Conservation (phyloP, 495 filamentous ascomycete genomes). For the Penicillium taxi region DNA sequence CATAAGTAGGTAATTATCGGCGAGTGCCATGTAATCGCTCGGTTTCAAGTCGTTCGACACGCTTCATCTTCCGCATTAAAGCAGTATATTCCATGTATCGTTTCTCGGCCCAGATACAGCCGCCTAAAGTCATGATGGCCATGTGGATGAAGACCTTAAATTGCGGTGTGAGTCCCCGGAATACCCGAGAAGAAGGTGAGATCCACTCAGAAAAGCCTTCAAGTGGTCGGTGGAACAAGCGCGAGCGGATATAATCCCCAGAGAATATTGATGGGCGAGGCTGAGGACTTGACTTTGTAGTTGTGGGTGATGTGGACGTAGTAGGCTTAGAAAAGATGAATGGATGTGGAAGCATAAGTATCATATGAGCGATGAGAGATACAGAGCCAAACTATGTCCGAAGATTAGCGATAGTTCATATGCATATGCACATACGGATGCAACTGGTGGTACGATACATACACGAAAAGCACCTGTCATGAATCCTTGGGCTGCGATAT, state of each 20-base stretch:
- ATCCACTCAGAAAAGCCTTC: slow-evolving; percentile 41
- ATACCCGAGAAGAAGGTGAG: slow-evolving; percentile 55
- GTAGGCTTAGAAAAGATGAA: slow-evolving; percentile 31
- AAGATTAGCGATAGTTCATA: not conserved
- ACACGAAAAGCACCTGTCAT: slow-evolving; percentile 40
- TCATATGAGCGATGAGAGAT: slow-evolving; percentile 43
- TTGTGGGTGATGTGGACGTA: slow-evolving; percentile 13
- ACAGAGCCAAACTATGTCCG: slow-evolving; percentile 36
- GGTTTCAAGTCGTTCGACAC: slow-evolving; percentile 52
- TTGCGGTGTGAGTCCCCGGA: slow-evolving; percentile 74
- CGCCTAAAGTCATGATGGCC: slow-evolving; percentile 77
- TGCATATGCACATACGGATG: not conserved
- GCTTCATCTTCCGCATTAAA: slow-evolving; percentile 47
- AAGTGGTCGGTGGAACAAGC: slow-evolving; percentile 36
- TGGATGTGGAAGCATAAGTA: slow-evolving; percentile 38
- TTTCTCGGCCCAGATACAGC: slow-evolving; percentile 75
- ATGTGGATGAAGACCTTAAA: slow-evolving; percentile 92
- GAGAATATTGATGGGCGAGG: slow-evolving; percentile 30
- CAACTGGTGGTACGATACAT: no score
- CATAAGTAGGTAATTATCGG: slow-evolving; percentile 3
- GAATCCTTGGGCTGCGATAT: slow-evolving; percentile 36
- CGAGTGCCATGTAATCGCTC: slow-evolving; percentile 43
- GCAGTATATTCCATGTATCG: slow-evolving; percentile 58
- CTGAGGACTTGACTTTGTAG: slow-evolving; percentile 14
- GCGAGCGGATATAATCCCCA: slow-evolving; percentile 28